Percentiles rank a stretch among this genome's conserved stretches.
Conservation (phyloP, 140 eudicot genomes). For the Senecio squalidus region DNA sequence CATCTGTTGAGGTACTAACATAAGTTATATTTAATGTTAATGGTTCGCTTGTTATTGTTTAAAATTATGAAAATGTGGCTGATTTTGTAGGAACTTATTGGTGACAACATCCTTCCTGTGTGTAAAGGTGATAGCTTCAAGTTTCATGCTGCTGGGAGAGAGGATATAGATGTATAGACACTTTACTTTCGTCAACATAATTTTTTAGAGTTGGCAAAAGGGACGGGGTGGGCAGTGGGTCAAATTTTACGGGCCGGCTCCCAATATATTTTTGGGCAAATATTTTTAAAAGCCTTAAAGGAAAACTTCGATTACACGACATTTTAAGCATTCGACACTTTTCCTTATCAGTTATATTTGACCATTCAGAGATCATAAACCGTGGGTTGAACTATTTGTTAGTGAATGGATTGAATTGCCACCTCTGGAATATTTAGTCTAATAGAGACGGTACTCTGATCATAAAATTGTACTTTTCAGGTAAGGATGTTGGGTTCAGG, state of each 20-base stretch:
- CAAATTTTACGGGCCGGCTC: too few relatives aligned
- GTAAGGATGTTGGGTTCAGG: conserved; percentile 99
- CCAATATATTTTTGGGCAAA: neutral
- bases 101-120: conserved; percentile 66
- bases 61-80: conserved; percentile 2
- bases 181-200: neutral
- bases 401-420: neutral
- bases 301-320: too few relatives aligned
- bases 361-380: neutral
- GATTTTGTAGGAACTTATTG: conserved; percentile 72
- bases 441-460: neutral
- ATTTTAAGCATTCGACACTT: too few relatives aligned
- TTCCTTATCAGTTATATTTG: too few relatives aligned
- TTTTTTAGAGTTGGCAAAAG: neutral
- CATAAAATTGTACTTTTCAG: conserved; percentile 31
- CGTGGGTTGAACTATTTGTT: neutral
- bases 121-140: conserved; percentile 80
- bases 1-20: conserved; percentile 77
- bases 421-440: neutral
- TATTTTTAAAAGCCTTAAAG: too few relatives aligned
- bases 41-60: neutral
- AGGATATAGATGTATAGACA: conserved; percentile 82
- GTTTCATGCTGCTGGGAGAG: conserved; percentile 99
- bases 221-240: neutral
- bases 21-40: neutral